Conservation (phyloP, 176 grass and related monocot species). For the Carex kokanica region DNA sequence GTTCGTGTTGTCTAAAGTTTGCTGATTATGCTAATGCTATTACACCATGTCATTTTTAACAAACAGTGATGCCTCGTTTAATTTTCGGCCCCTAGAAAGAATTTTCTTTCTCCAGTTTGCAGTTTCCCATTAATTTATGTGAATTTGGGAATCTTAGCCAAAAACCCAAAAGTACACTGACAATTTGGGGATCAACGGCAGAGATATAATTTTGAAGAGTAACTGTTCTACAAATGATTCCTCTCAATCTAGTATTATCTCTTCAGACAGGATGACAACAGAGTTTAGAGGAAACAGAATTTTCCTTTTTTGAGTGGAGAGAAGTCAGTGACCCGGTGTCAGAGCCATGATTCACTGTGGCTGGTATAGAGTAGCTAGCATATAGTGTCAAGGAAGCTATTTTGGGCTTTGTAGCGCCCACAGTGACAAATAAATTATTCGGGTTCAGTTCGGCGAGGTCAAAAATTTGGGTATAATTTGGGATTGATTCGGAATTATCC, state of each 20-base stretch:
- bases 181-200: neutral
- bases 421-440: no score
- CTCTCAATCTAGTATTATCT: conserved; percentile 22
- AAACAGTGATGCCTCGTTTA: neutral
- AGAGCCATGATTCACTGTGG: neutral
- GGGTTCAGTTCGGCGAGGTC: no score
- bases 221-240: conserved; percentile 9
- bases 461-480: no score
- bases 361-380: neutral
- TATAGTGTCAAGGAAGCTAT: neutral
- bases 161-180: neutral
- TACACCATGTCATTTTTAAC: neutral
- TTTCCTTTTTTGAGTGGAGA: conserved; percentile 21
- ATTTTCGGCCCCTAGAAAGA: neutral
- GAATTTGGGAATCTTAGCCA: neutral
- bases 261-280: conserved; percentile 16
- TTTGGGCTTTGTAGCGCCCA: no score
- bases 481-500: no score
- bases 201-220: neutral
- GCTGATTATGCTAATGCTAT: neutral
- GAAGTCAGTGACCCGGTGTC: neutral
- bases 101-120: neutral
- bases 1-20: neutral
- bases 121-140: neutral
- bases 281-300: neutral